Base-by-base conservation (phyloP, 352 stramenopile species). In the Globisporangium recalcitrans region DNA sequence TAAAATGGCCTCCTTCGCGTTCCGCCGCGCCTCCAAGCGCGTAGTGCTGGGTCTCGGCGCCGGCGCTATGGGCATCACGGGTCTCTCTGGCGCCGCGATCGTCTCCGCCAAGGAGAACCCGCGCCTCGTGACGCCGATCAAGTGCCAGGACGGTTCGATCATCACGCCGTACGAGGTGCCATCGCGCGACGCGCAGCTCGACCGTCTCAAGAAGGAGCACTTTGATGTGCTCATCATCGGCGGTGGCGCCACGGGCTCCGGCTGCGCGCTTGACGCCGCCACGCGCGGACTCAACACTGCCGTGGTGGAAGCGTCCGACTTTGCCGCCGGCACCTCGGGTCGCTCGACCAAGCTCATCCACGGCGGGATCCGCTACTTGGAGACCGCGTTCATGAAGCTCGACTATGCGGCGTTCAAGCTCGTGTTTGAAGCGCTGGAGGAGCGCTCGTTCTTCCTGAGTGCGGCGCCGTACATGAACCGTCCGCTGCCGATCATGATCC, bases 331-430 rank as follows among this genome's bases (percentile, higher is more conserved):
- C 60, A 98, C 94, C 26, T 97, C 90, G 0, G 88, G 90, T 13
- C 80, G 94, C 63, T 98, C 90, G 27, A 98, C 94, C 49, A 98
- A 98, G 78, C 88, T 98, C 46, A 98, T 98, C 66, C 94, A 98
- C 75, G 94, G 94, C 51, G 94, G 94, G 60, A 97, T 98, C 62
- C 88, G 94, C 6, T 98, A 98, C 74, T 73, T 98, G 34, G 93
- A 98, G 71, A 95, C 92, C n/a, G 93, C 94, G 16, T 97, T 98
- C 72, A 88, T 90, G 75, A 95, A 97, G 48, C 67, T 97, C 26
- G 90, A 98, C 73, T 90, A 91, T 54, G 70, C 85, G 13, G 80
- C 88, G 26, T 96, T 95, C 63, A 89, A 94, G 63, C 87, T 98
- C 24, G 94, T 98, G 55, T 77, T 92, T 52, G 94, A 98, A 71